A percentile compares a stretch with the other conserved stretches of the same genome.
phyloP scores from a whole-genome alignment of 805 yeast species.

The Wickerhamomyces alni region DNA sequence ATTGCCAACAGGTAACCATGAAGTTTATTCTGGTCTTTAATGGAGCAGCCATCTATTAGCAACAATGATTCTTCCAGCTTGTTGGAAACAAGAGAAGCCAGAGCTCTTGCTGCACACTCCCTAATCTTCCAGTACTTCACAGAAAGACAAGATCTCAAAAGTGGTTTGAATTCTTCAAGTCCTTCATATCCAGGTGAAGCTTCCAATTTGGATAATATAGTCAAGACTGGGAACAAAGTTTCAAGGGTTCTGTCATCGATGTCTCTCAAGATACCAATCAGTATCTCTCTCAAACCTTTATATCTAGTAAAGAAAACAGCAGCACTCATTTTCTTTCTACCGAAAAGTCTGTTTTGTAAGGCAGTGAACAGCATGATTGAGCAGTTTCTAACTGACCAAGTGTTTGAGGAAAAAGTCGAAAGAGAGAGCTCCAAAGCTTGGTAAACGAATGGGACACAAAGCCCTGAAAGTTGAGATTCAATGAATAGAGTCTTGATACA shows the following conservation, averaged over 20 bases:
- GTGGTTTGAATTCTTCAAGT: constrained; percentile 43
- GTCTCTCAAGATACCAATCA: constrained; percentile 37
- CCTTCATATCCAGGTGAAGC: constrained; percentile 51
- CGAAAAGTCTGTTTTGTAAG: constrained; percentile 74
- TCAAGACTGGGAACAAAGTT: constrained; percentile 67
- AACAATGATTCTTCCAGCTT: constrained; percentile 23
- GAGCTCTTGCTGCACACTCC: constrained; percentile 75
- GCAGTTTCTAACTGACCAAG: constrained; percentile 89
- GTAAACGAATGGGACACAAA: constrained; percentile 46
- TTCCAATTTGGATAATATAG: constrained; percentile 64
- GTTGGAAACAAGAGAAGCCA: constrained; percentile 43
- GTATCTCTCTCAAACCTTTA: constrained; percentile 42
- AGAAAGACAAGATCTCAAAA: constrained; percentile 42
- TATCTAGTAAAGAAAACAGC: constrained; percentile 67
- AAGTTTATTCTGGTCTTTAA: constrained; percentile 33
- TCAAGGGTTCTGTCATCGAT: constrained; percentile 39
- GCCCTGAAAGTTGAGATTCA: constrained; percentile 59
- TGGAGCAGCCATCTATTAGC: constrained; percentile 20
- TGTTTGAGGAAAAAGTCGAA: constrained; percentile 50
- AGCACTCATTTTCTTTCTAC: constrained; percentile 50
- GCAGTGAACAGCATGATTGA: constrained; percentile 91
- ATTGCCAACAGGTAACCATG: constrained; percentile 61
- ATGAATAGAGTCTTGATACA: constrained; percentile 70
- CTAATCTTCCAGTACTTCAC: constrained; percentile 75
- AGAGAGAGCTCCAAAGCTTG: constrained; percentile 57